Evolutionary conservation across 495 filamentous ascomycete genomes (phyloP).

Genomic region (Tuber microsphaerosporum): DNA sequence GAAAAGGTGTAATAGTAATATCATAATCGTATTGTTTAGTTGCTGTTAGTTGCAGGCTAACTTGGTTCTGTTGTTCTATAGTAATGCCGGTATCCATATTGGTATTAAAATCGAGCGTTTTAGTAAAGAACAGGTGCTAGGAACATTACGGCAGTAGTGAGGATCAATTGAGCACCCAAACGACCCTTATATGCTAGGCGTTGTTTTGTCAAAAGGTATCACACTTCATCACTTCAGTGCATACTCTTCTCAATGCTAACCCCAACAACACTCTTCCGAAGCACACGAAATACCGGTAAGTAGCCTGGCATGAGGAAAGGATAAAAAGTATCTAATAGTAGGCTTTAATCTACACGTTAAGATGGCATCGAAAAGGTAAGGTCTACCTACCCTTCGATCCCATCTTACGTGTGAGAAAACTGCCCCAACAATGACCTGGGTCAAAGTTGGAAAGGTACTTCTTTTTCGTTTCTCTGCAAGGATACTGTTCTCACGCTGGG

Average conservation of each 20-base stretch:
- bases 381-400: slow-evolving; percentile 41
- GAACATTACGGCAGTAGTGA: background rate
- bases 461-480: slow-evolving; percentile 6
- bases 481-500: slow-evolving; percentile 13
- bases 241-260: slow-evolving; percentile 1
- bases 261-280: background rate
- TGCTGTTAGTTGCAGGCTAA: background rate
- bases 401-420: slow-evolving; percentile 41
- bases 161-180: background rate
- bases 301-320: background rate
- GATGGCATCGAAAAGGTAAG: slow-evolving; percentile 39
- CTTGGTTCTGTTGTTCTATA: background rate
- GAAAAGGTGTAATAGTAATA: background rate
- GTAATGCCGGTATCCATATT: background rate
- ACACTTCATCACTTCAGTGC: background rate
- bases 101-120: background rate
- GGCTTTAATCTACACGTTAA: slow-evolving; percentile 39
- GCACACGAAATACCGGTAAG: background rate
- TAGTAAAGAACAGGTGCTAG: background rate
- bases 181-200: background rate
- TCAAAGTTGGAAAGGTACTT: slow-evolving; percentile 20
- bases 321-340: slow-evolving; percentile 9
- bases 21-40: background rate
- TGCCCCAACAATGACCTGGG: slow-evolving; percentile 25
- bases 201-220: background rate